A percentile compares a stretch with the other conserved stretches of the same genome.
These are phyloP conservation scores for Fusarium sp. DNA, from an alignment of 2,329 filamentous ascomycete species.

Conservation along the genomic window DNA sequence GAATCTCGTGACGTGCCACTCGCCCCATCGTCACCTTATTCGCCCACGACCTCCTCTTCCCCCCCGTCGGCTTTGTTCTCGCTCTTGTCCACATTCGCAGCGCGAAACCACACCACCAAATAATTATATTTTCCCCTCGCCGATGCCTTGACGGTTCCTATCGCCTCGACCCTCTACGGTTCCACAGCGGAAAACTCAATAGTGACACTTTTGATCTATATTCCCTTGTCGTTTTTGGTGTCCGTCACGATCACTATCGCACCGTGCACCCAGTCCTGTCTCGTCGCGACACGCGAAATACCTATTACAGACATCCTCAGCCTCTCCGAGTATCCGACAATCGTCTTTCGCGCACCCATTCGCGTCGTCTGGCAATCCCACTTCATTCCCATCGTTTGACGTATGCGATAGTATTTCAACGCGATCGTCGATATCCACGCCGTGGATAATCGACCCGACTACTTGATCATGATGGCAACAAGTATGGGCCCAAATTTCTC, in stretches of 20 bases:
- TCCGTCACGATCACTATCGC: constrained; percentile 35
- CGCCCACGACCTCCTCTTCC: constrained; percentile 29
- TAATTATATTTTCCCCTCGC: constrained; percentile 28
- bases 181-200: constrained; percentile 16
- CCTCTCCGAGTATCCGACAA: constrained; percentile 24
- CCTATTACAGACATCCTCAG: constrained; percentile 22
- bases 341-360: constrained; percentile 23
- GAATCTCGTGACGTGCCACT: constrained; percentile 42
- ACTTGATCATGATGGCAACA: constrained; percentile 70
- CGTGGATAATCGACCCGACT: constrained; percentile 63
- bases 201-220: background rate
- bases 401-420: constrained; percentile 56
- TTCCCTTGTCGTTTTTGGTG: constrained; percentile 16
- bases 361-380: constrained; percentile 20
- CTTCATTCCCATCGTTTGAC: constrained; percentile 29
- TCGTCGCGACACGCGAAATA: constrained; percentile 45
- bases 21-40: constrained; percentile 43
- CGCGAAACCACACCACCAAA: constrained; percentile 42
- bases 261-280: constrained; percentile 31
- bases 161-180: constrained; percentile 28
- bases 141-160: constrained; percentile 41
- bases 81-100: constrained; percentile 39
- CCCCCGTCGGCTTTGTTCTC: constrained; percentile 28
- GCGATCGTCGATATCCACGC: constrained; percentile 65
- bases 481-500: constrained; percentile 70